Evolutionary conservation across 1,284 basidiomycete genomes (phyloP), one percentile per base, ranked within the genome.

Genomic region (Fomitopsis betulina): DNA sequence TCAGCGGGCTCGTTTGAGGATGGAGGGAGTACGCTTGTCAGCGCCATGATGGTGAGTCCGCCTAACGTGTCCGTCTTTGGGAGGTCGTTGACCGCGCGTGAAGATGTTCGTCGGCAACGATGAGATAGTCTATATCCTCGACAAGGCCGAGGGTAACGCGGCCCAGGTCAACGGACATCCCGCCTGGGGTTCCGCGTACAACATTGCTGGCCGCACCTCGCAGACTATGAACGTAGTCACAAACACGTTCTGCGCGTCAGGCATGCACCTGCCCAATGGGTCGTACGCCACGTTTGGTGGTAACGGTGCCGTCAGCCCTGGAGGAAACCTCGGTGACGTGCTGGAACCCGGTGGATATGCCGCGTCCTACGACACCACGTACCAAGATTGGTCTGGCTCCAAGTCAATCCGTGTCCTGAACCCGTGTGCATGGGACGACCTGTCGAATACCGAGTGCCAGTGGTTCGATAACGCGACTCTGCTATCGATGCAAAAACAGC

Each of bases 221-320:
- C 74, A 75, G 19, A 64, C 77, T 0, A 87, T 96, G 88, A 87
- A 89, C 58, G 80, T 96, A 43, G 65, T 73, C 55, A 91, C 89
- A 42, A 96, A 96, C 72, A 79, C 84, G 13, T 96, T 96, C 76
- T 95, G 90, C 67, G 83, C 89, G 13, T 89, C 87, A 17, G 87
- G 87, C 54, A 86, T 73, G 79, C 75, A 77, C 58, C 66, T 76
- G 12, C 76, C 76, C 27, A 77, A 78, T 64, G 75, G 75, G 52
- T 75, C 75, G 40, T 78, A 68, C 54, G 70, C 71, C 57, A 76
- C 76, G 42, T 75, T 79, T 53, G 82, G 78, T 57, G 80, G 79
- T 45, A 87, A 87, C 72, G 85, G 87, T 58, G 91, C 92, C 19
- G 78, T 95, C 49, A 85, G 85, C 4, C 82, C 81, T n/a, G 87